A percentile compares a stretch with the other conserved stretches of the same genome.
Conservation (phyloP, 2,329 filamentous ascomycete species). For the Seiridium cupressi region DNA sequence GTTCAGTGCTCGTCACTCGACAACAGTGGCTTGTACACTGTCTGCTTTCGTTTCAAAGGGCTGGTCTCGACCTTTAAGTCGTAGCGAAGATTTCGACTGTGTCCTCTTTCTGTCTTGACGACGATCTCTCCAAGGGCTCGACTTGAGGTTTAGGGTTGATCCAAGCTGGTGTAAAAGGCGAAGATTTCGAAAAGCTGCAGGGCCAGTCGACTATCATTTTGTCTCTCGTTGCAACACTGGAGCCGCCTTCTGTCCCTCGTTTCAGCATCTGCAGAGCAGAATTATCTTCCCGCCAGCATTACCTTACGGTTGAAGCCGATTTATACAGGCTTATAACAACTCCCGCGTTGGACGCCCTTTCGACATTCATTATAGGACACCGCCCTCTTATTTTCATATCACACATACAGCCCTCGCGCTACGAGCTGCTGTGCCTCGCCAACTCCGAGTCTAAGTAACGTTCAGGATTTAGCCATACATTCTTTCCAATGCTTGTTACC, state of each 20-base stretch:
- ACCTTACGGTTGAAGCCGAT: not conserved
- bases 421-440: constrained; percentile 11
- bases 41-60: constrained; percentile 8
- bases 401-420: not conserved
- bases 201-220: not conserved
- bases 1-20: constrained; percentile 12
- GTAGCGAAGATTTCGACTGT: not conserved
- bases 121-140: not conserved
- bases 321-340: not conserved
- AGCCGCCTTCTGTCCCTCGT: not conserved
- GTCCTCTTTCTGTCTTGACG: not conserved
- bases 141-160: not conserved
- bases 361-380: not conserved
- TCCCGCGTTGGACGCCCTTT: not conserved
- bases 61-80: constrained; percentile 7
- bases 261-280: not conserved
- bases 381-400: not conserved
- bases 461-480: constrained; percentile 7
- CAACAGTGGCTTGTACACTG: constrained; percentile 3
- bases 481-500: constrained; percentile 55
- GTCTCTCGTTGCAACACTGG: not conserved
- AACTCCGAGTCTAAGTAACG: constrained; percentile 5
- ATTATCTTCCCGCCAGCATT: not conserved
- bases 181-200: not conserved
- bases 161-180: not conserved